Conservation (phyloP, 495 filamentous ascomycete species). For the Chaetomium fimeti region DNA sequence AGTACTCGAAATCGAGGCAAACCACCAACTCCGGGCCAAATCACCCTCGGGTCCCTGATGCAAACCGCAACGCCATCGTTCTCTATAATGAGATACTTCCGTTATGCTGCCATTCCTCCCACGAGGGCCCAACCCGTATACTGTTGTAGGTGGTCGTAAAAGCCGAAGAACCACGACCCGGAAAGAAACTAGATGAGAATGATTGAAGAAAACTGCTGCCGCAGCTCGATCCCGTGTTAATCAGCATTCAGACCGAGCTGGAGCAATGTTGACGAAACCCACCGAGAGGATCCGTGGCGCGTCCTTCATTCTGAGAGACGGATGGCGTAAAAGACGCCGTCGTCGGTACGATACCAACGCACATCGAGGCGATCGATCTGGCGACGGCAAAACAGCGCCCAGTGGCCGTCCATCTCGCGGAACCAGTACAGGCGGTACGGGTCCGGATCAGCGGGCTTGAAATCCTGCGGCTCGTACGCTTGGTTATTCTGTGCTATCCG, state of each 20-base stretch:
- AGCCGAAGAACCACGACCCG: not conserved
- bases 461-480: conserved; percentile 49
- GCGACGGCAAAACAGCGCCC: conserved; percentile 47
- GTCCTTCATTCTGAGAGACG: conserved; percentile 28
- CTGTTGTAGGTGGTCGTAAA: not conserved
- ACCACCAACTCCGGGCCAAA: not conserved
- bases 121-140: not conserved
- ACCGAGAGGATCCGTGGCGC: not conserved
- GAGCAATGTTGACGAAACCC: not conserved
- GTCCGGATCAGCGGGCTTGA: conserved; percentile 52
- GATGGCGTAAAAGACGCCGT: conserved; percentile 52
- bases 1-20: conserved; percentile 5
- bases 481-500: conserved; percentile 43
- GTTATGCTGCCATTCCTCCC: not conserved
- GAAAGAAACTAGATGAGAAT: not conserved
- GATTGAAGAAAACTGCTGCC: not conserved
- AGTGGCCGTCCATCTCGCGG: conserved; percentile 49
- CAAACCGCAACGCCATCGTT: not conserved
- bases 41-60: not conserved
- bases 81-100: not conserved
- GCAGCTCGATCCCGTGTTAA: not conserved
- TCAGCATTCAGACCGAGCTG: not conserved
- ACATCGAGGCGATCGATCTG: conserved; percentile 51
- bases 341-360: conserved; percentile 49
- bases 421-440: conserved; percentile 52